Base-by-base conservation (phyloP, 2,329 filamentous ascomycete species). In the Periconia macrospinosa region DNA sequence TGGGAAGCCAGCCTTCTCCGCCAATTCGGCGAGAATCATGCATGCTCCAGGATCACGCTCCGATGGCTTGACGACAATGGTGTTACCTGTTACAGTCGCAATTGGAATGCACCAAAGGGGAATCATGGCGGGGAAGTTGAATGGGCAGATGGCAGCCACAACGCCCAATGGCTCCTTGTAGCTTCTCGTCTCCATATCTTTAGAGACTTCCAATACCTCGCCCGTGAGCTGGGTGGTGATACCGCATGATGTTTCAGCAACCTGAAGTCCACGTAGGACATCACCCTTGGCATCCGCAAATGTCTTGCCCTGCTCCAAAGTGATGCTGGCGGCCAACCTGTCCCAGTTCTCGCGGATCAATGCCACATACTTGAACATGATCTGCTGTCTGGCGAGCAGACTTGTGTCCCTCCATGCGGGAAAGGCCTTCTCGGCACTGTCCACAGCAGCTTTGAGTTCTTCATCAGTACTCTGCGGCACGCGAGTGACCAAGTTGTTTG, bases 91-190 rank as follows among this genome's bases (percentile, higher is more conserved):
- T 27, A 92, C 84, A 42, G 90, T 90, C 45, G 90, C 90, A 64
- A 94, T 89, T 40, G 90, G 91, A 57, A 95, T 92, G 56, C 85
- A 91, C 90, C 90, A 95, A n/a, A 95, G 82, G 3, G 90, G 91
- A 73, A 95, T 94, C 90, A 95, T 95, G 65, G 90, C 90, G 42
- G 90, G 90, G 78, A 94, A 94, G 80, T 94, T 94, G 72, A 94
- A 94, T 1, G 90, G 90, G 80, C 90, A 94, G 63, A 94, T 94
- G 54, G 90, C 89, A 53, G 90, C 89, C 42, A 89, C 86, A 33
- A 94, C 87, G 51, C 90, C 90, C 68, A 94, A 77, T 55, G 90
- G 89, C 81, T 94, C 90, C 57, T 86, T 84, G 74, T 94, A 94
- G 55, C 85, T 89, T 69, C 89, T 80, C 30, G 90, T 94, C 80